phyloP scores from a whole-genome alignment of 2,329 filamentous ascomycete genomes.

The Claviceps sp. region DNA sequence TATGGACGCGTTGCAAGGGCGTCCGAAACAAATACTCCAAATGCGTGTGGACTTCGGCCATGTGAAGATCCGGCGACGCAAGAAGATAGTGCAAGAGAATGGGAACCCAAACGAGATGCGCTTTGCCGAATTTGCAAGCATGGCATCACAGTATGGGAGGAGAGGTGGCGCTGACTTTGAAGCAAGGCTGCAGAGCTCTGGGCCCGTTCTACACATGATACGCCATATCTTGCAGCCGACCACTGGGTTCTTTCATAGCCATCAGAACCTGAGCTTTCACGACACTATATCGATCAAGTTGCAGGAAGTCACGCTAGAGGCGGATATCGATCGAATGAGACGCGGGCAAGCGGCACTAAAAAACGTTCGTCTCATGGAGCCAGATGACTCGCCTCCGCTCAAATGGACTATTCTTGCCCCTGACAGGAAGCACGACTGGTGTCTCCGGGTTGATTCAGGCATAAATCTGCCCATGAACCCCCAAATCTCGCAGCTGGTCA shows the following conservation, averaged over 20 bases:
- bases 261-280: slow-evolving; percentile 6
- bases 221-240: slow-evolving; percentile 4
- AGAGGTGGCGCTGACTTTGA: slow-evolving; percentile 18
- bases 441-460: slow-evolving; percentile 16
- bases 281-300: slow-evolving; percentile 10
- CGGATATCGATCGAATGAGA: slow-evolving; percentile 7
- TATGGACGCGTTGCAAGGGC: slow-evolving; percentile 13
- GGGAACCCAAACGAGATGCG: slow-evolving; percentile 10
- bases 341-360: slow-evolving; percentile 10
- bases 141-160: slow-evolving; percentile 15
- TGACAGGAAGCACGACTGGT: slow-evolving; percentile 24
- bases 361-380: slow-evolving; percentile 10
- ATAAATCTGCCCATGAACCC: slow-evolving; percentile 9
- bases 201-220: slow-evolving; percentile 3
- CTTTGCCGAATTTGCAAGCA: slow-evolving; percentile 12
- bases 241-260: slow-evolving; percentile 6
- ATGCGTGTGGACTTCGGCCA: slow-evolving; percentile 22
- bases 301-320: slow-evolving; percentile 10
- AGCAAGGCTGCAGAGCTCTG: slow-evolving; percentile 7
- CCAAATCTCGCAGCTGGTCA: slow-evolving; percentile 10
- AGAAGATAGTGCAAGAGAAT: slow-evolving; percentile 8
- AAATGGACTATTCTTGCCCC: slow-evolving; percentile 22
- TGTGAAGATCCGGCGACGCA: slow-evolving; percentile 14
- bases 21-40: slow-evolving; percentile 13
- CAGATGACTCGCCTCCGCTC: slow-evolving; percentile 13